Evolutionary conservation across 2,329 filamentous ascomycete genomes (phyloP).

Genomic region (Verticillium dahliae): DNA sequence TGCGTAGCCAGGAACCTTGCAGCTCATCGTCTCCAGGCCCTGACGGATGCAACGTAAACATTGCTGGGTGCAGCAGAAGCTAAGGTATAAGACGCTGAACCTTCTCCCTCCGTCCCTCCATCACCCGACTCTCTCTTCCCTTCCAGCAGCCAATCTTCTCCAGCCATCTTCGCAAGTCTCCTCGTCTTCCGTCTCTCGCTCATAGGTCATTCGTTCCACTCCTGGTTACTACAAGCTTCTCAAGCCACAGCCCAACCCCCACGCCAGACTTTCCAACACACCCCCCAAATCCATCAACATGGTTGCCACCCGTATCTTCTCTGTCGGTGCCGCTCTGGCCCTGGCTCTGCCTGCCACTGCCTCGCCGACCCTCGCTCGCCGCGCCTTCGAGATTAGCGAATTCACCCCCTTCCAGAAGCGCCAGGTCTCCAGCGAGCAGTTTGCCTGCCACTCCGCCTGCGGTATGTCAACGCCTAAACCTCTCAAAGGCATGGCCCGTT

Average conservation of each 20-base stretch:
- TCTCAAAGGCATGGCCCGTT: background rate
- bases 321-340: constrained; percentile 1
- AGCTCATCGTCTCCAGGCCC: background rate
- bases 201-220: background rate
- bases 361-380: background rate
- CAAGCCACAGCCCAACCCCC: background rate
- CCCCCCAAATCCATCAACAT: background rate
- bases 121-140: background rate
- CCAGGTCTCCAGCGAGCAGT: background rate
- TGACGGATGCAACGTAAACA: background rate
- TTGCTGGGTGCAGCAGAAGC: background rate
- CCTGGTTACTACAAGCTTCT: background rate
- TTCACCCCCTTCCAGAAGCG: background rate
- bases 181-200: background rate
- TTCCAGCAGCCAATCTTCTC: background rate
- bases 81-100: background rate
- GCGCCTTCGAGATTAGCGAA: background rate
- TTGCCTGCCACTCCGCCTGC: constrained; percentile 1
- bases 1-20: background rate
- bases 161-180: background rate
- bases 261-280: background rate
- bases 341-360: background rate
- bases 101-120: background rate
- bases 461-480: background rate
- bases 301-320: constrained; percentile 1